Conservation (phyloP, 2,329 filamentous ascomycete species). For the Neonectria punicea region DNA sequence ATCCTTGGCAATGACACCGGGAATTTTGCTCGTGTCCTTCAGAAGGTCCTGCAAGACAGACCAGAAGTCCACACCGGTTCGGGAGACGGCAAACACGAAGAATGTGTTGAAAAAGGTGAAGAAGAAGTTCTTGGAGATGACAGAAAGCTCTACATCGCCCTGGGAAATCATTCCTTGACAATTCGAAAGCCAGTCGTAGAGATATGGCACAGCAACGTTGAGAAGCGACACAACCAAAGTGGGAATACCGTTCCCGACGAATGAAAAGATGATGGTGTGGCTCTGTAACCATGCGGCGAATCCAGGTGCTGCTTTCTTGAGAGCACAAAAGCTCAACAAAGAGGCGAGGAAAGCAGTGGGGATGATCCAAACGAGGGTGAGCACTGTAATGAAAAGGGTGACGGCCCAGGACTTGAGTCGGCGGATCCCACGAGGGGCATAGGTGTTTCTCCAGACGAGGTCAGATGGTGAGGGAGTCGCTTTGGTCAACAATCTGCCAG, state of each 20-base stretch:
- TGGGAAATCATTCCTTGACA: conserved; percentile 95
- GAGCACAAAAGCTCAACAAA: conserved; percentile 82
- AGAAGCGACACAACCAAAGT: conserved; percentile 87
- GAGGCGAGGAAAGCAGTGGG: conserved; percentile 83
- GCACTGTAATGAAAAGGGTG: conserved; percentile 81
- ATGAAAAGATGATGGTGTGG: conserved; percentile 76
- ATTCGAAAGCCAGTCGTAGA: conserved; percentile 94
- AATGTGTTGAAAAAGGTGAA: conserved; percentile 99
- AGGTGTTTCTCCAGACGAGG: conserved; percentile 96
- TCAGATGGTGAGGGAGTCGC: conserved; percentile 89
- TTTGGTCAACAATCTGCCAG: conserved; percentile 85
- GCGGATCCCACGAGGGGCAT: conserved; percentile 77
- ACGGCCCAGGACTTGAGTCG: conserved; percentile 85
- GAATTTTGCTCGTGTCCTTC: conserved; percentile 82
- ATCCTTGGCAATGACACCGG: conserved; percentile 77
- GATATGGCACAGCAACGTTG: conserved; percentile 88
- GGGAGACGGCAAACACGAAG: conserved; percentile 89
- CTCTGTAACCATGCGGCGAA: conserved; percentile 74
- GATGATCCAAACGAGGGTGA: conserved; percentile 90
- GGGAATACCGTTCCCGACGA: conserved; percentile 89
- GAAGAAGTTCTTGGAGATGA: conserved; percentile 99
- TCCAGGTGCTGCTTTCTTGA: conserved; percentile 76
- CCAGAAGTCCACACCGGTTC: conserved; percentile 82
- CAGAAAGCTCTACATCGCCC: conserved; percentile 91
- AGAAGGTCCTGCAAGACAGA: conserved; percentile 77